phyloP scores from a whole-genome alignment of 2,329 filamentous ascomycete species.

The Nakataea oryzae region DNA sequence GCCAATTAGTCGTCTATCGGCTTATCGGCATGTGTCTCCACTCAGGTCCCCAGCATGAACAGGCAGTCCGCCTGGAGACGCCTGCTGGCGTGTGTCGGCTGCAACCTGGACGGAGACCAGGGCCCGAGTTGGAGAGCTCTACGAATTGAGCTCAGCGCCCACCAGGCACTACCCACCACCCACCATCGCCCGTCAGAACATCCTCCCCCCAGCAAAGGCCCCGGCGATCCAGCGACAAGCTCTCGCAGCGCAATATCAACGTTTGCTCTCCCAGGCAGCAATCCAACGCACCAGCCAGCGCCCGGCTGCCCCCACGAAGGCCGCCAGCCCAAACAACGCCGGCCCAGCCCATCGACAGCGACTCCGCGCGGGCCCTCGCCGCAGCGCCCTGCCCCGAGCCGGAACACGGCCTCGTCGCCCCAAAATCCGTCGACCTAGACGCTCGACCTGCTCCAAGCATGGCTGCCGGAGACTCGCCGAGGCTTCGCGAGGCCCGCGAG shows the following conservation, averaged over 20 bases:
- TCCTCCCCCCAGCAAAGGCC: too few relatives aligned
- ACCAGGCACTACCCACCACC: background rate
- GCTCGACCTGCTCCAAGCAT: constrained; percentile 19
- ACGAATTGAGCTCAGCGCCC: background rate
- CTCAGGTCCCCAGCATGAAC: background rate
- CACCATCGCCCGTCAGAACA: too few relatives aligned
- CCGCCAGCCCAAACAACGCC: background rate
- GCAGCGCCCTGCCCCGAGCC: too few relatives aligned
- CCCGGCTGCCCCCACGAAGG: background rate
- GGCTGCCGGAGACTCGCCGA: constrained; percentile 47
- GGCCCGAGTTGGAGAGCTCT: background rate
- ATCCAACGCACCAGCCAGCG: background rate
- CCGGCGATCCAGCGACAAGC: background rate
- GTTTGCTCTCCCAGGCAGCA: background rate
- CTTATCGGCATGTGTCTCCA: background rate
- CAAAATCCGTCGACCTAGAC: background rate
- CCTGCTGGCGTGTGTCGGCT: background rate
- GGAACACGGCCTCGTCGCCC: background rate
- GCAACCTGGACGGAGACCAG: background rate
- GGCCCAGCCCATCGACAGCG: background rate
- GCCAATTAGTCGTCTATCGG: background rate
- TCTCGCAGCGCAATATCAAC: background rate
- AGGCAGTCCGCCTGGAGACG: background rate
- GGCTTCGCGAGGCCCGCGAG: constrained; percentile 84
- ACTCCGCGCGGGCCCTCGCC: background rate